Percentiles rank a stretch among this genome's conserved stretches.
Evolutionary conservation across 441 rosid species (phyloP).

Genomic region (Populus hybrid): DNA sequence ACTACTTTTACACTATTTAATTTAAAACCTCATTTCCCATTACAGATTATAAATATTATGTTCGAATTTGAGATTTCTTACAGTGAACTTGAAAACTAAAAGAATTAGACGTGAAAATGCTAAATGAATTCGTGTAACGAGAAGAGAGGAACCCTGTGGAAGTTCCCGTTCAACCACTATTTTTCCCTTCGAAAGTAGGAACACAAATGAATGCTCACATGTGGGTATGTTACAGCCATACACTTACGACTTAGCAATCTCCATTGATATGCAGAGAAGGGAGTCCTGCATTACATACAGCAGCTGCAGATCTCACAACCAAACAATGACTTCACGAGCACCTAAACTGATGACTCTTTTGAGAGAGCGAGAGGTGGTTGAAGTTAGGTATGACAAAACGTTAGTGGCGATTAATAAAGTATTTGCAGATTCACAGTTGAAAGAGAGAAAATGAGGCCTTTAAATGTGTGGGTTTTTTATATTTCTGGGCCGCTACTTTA

Average conservation of each 20-base stretch:
- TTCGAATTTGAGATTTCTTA: too few species aligned
- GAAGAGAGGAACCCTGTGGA: neutral
- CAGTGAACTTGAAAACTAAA: too few species aligned
- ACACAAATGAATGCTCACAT: conserved; percentile 2
- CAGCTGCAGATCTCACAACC: neutral
- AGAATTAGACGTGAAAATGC: neutral
- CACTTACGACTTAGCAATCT: neutral
- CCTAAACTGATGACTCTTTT: neutral
- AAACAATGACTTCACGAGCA: conserved; percentile 5
- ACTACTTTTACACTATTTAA: too few species aligned
- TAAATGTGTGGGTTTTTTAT: neutral
- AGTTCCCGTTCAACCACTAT: neutral
- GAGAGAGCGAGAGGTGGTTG: neutral
- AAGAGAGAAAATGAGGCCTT: neutral
- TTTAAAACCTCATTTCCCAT: too few species aligned
- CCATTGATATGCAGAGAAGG: neutral
- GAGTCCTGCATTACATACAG: neutral
- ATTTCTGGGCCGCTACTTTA: neutral
- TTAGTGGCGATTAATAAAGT: neutral
- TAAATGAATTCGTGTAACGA: neutral
- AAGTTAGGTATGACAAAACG: neutral
- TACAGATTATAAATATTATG: too few species aligned
- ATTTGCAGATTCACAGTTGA: neutral
- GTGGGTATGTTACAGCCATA: neutral
- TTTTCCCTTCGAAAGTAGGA: neutral